These are phyloP conservation scores for Backusella tuberculispora DNA, from an alignment of 192 early-diverging fungal species.

Conservation along the genomic window DNA sequence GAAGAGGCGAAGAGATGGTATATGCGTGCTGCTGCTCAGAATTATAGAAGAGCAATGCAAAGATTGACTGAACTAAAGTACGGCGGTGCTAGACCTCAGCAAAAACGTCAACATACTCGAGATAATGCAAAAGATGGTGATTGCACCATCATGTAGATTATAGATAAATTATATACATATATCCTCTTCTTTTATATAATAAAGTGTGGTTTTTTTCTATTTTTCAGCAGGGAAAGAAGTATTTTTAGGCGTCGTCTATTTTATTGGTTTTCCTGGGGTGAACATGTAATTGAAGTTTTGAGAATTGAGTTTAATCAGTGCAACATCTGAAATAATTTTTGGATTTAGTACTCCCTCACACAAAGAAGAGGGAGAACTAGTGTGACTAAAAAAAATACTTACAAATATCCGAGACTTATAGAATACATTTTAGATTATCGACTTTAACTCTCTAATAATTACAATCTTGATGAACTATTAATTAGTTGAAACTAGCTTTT, in stretches of 20 bases:
- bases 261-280: neutral
- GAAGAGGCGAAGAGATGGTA: slow-evolving; percentile 94
- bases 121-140: slow-evolving; percentile 27
- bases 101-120: slow-evolving; percentile 27
- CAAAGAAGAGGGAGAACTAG: neutral
- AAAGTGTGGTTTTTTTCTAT: neutral
- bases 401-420: neutral
- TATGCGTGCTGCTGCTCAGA: slow-evolving; percentile 79
- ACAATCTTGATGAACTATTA: no score
- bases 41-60: slow-evolving; percentile 81
- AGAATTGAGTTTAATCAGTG: no score
- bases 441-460: no score
- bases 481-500: no score
- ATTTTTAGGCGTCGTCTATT: neutral
- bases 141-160: slow-evolving; percentile 39
- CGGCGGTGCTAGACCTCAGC: slow-evolving; percentile 31
- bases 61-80: slow-evolving; percentile 83
- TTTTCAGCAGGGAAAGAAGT: no score
- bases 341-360: neutral
- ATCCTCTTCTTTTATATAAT: neutral
- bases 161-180: slow-evolving; percentile 10
- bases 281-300: neutral
- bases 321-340: neutral
- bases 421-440: neutral
- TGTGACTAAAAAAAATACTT: neutral